phyloP scores from a whole-genome alignment of 805 yeast genomes.

The Yarrowia hollandica region DNA sequence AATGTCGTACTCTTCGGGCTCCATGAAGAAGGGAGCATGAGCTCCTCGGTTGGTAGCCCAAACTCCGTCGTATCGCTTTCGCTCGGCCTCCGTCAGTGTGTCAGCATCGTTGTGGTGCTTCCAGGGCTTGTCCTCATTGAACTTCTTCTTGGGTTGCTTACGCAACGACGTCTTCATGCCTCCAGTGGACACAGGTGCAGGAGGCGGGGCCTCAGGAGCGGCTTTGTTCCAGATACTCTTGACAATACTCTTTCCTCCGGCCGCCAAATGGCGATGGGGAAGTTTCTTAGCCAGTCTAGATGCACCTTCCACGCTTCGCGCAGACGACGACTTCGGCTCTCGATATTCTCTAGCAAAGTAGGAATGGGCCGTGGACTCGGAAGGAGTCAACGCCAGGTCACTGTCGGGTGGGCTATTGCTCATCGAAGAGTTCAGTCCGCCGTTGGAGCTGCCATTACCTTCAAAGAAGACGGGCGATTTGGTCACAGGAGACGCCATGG shows the following conservation, averaged over 20 bases:
- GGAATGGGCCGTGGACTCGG: conserved; percentile 20
- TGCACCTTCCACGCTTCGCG: neutral
- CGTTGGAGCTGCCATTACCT: conserved; percentile 6
- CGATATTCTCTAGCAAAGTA: conserved; percentile 19
- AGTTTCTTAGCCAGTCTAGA: conserved; percentile 13
- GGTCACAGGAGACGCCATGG: neutral
- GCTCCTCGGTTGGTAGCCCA: conserved; percentile 86
- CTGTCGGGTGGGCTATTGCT: neutral
- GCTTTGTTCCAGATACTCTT: conserved; percentile 16
- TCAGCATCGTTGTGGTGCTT: conserved; percentile 68
- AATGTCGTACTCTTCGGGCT: conserved; percentile 18
- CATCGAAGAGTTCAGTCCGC: neutral
- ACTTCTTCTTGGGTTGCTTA: conserved; percentile 48
- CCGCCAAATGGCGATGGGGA: conserved; percentile 14
- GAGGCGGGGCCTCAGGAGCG: conserved; percentile 9
- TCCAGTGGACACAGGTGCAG: conserved; percentile 1
- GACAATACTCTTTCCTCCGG: conserved; percentile 17
- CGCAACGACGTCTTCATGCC: conserved; percentile 38
- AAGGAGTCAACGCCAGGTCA: conserved; percentile 16
- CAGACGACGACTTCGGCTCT: neutral
- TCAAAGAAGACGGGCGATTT: conserved; percentile 19
- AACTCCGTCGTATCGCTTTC: conserved; percentile 87
- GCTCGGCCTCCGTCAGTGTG: conserved; percentile 55
- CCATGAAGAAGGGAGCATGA: conserved; percentile 33
- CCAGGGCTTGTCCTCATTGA: conserved; percentile 93